A percentile compares a stretch with the other conserved stretches of the same genome.
phyloP scores from a whole-genome alignment of 2,329 filamentous ascomycete species.

The Cladosporium sp. region DNA sequence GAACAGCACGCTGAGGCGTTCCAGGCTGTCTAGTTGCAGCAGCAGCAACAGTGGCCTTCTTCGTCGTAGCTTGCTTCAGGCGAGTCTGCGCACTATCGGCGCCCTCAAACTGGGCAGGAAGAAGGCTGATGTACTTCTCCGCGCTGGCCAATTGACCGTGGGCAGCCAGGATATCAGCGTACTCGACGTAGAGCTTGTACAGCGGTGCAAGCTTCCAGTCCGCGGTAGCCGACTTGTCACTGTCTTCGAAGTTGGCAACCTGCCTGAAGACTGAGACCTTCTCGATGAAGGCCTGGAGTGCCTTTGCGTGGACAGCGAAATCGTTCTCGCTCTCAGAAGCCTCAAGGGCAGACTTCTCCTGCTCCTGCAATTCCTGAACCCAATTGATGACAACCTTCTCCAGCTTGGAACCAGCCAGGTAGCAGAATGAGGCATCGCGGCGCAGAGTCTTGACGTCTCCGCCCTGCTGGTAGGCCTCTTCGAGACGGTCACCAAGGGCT shows the following conservation, averaged over 20 bases:
- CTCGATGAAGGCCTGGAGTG: constrained; percentile 91
- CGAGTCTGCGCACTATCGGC: constrained; percentile 85
- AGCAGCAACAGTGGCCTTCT: constrained; percentile 42
- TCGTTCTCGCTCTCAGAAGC: constrained; percentile 68
- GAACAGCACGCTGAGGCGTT: constrained; percentile 25
- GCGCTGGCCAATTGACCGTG: constrained; percentile 85
- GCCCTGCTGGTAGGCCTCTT: constrained; percentile 61
- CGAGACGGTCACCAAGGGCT: constrained; percentile 85
- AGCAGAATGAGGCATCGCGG: constrained; percentile 96
- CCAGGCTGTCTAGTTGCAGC: constrained; percentile 46
- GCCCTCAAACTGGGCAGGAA: constrained; percentile 80
- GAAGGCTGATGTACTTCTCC: constrained; percentile 85
- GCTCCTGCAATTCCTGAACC: constrained; percentile 85
- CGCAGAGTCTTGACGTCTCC: constrained; percentile 58
- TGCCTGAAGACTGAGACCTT: constrained; percentile 97
- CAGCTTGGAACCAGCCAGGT: constrained; percentile 89
- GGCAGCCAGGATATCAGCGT: constrained; percentile 89
- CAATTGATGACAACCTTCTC: constrained; percentile 97
- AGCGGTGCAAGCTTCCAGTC: constrained; percentile 87
- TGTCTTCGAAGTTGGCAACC: constrained; percentile 87
- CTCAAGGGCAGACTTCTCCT: constrained; percentile 73
- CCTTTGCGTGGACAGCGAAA: constrained; percentile 88
- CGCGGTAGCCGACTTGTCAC: constrained; percentile 67
- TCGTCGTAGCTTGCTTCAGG: constrained; percentile 81
- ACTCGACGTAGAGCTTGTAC: constrained; percentile 96